A percentile compares a stretch with the other conserved stretches of the same genome.
phyloP scores from a whole-genome alignment of 495 filamentous ascomycete species.

The Penicillium roqueforti region DNA sequence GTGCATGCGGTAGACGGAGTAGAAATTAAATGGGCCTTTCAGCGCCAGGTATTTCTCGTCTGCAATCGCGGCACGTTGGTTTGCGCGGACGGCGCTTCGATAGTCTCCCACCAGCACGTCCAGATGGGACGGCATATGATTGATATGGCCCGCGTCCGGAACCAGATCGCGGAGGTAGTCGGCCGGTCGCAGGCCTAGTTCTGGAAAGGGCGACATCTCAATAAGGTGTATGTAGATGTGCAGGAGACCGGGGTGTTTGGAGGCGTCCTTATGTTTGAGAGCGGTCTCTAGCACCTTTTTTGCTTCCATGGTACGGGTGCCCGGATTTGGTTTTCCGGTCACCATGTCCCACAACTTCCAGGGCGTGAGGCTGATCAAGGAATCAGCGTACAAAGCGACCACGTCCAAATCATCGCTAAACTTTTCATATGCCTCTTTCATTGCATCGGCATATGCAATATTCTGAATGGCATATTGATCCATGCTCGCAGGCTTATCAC shows the following conservation, averaged over 20 bases:
- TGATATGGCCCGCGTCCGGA: constrained; percentile 59
- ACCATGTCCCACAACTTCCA: constrained; percentile 60
- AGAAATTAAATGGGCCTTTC: constrained; percentile 55
- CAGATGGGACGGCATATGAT: constrained; percentile 66
- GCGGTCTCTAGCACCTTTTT: constrained; percentile 53
- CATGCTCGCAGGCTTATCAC: constrained; percentile 24
- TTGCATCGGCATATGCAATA: constrained; percentile 52
- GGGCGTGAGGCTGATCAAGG: constrained; percentile 60
- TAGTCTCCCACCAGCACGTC: constrained; percentile 64
- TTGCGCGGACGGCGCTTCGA: constrained; percentile 52
- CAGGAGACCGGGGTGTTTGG: constrained; percentile 54
- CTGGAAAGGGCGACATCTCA: constrained; percentile 62
- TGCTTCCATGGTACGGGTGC: constrained; percentile 54
- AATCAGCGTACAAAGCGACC: constrained; percentile 54
- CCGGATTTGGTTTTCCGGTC: constrained; percentile 52
- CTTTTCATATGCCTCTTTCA: constrained; percentile 49
- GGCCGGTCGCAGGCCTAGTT: constrained; percentile 48
- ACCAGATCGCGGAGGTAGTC: constrained; percentile 56
- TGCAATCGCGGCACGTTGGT: constrained; percentile 50
- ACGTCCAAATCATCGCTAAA: constrained; percentile 56
- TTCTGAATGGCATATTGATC: constrained; percentile 48
- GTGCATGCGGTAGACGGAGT: constrained; percentile 60
- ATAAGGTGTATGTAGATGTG: constrained; percentile 67
- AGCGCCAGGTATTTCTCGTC: constrained; percentile 53
- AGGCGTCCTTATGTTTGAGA: constrained; percentile 32